Evolutionary conservation across 192 early-diverging fungal genomes (phyloP).

Genomic region (Neocallimastix lanati): DNA sequence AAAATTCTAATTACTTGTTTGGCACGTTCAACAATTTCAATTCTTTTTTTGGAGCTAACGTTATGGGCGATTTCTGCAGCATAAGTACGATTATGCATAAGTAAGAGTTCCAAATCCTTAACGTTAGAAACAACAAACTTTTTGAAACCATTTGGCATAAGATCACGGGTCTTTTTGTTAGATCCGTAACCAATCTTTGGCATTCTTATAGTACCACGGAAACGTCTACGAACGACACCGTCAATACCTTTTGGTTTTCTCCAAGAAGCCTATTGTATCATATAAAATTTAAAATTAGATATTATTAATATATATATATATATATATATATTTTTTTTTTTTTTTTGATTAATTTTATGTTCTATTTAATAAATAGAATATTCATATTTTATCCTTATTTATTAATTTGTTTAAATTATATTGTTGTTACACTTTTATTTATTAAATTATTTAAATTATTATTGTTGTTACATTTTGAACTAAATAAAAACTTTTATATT

Average conservation of each 20-base stretch:
- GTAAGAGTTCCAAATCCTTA: constrained; percentile 77
- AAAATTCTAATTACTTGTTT: constrained; percentile 26
- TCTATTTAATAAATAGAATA: too few species aligned
- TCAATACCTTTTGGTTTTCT: constrained; percentile 99
- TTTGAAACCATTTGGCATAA: constrained; percentile 96
- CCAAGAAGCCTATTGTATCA: constrained; percentile 86
- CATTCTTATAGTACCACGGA: constrained; percentile 93
- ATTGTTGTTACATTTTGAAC: too few species aligned
- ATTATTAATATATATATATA: too few species aligned
- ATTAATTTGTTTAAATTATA: too few species aligned
- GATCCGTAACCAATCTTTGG: constrained; percentile 99
- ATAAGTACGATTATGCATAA: constrained; percentile 97
- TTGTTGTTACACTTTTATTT: too few species aligned
- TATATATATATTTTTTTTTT: too few species aligned
- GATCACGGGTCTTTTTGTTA: constrained; percentile 85
- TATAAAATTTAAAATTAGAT: background rate
- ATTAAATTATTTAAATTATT: too few species aligned
- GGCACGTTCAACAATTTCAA: constrained; percentile 82
- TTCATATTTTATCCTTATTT: too few species aligned
- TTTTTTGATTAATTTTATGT: background rate
- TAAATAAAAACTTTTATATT: constrained; percentile 3
- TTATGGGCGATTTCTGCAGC: constrained; percentile 98
- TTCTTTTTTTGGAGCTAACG: constrained; percentile 83
- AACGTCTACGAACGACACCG: constrained; percentile 88
- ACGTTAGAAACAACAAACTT: constrained; percentile 91